A percentile compares a stretch with the other conserved stretches of the same genome.
Conservation (phyloP, 257 asterid genomes). For the Solanum sejunctum region DNA sequence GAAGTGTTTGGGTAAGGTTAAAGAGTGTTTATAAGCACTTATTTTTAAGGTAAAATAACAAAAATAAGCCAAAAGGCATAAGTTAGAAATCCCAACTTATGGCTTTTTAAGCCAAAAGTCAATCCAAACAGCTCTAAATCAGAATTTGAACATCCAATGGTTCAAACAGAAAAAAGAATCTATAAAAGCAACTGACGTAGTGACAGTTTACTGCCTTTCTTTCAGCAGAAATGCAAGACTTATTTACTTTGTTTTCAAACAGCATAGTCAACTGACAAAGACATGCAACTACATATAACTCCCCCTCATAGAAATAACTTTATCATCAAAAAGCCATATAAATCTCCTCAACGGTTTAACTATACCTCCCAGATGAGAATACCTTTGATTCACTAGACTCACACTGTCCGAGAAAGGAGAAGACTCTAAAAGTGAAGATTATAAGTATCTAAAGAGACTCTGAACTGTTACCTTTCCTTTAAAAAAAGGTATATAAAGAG, state of each 20-base stretch:
- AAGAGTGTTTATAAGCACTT: no score
- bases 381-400: neutral
- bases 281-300: neutral
- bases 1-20: no score
- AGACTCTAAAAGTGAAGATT: neutral
- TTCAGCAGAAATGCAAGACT: neutral
- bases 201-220: neutral
- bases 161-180: neutral
- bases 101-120: no score
- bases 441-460: neutral
- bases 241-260: neutral
- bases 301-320: neutral
- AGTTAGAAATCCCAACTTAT: no score
- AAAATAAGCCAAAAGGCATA: no score
- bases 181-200: neutral
- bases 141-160: neutral
- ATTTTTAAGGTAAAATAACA: no score
- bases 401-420: neutral
- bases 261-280: neutral
- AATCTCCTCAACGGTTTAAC: neutral
- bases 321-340: no score
- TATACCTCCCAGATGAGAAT: neutral
- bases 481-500: neutral
- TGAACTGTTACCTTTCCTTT: neutral
- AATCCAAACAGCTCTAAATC: neutral